Percentiles rank a stretch among this genome's conserved stretches.
Evolutionary conservation across 306 rosid genomes (phyloP).

Genomic region (Lagenaria siceraria): DNA sequence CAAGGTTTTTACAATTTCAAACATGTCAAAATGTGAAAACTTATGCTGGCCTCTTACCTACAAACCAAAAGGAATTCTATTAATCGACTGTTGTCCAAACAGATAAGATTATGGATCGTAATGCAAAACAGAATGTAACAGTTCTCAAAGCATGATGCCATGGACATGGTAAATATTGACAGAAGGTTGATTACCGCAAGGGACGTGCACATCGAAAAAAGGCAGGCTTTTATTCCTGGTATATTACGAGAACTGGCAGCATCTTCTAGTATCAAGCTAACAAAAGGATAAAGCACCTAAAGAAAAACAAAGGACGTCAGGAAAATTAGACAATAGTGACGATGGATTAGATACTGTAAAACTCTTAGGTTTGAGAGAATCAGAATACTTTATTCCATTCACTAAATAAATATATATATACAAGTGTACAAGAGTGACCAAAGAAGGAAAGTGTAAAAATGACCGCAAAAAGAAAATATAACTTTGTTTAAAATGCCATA

Average conservation of each 20-base stretch:
- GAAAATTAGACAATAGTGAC: background rate
- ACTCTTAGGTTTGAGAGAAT: too few relatives aligned
- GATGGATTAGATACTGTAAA: background rate
- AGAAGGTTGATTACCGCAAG: conserved; percentile 43
- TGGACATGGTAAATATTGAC: background rate
- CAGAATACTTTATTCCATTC: too few relatives aligned
- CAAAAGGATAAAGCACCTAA: conserved; percentile 58
- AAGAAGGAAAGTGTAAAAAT: too few relatives aligned
- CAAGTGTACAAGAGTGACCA: too few relatives aligned
- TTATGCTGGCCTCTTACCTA: conserved; percentile 64
- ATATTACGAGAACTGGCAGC: conserved; percentile 34
- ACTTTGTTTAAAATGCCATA: too few relatives aligned
- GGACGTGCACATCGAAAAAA: conserved; percentile 75
- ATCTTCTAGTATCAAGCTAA: conserved; percentile 39
- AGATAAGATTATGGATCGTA: conserved; percentile 7
- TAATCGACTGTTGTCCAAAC: conserved; percentile 9
- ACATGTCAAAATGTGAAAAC: conserved; percentile 44
- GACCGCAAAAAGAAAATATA: too few relatives aligned
- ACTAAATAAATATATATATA: too few relatives aligned
- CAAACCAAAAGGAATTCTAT: conserved; percentile 15
- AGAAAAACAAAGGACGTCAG: background rate
- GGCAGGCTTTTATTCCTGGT: conserved; percentile 51
- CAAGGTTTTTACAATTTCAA: conserved; percentile 35
- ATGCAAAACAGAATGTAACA: conserved; percentile 1
- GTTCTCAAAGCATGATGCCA: conserved; percentile 3